Base-by-base conservation (phyloP, 345 rosid species). In the Anacardium occidentale region DNA sequence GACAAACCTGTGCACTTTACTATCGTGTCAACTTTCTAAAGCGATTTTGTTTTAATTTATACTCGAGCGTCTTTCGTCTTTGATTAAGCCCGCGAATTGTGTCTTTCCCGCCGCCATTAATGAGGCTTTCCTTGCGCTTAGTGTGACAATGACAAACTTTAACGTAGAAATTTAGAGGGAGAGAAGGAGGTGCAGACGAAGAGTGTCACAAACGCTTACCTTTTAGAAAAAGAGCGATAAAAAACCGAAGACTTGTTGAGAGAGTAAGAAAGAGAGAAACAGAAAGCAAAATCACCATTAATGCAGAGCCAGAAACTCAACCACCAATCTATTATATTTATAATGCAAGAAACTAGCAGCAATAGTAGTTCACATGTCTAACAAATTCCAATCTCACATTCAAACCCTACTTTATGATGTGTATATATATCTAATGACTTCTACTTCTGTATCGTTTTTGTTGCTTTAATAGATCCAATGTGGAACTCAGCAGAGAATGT, bases 401-500 rank as follows among this genome's bases (percentile, higher is more conserved):
- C 62, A 7, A 17, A 13, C 65, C 18, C 58, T 15, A 6, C 32
- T 22, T n/a, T 34, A 55, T 7, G 21, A n/a, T 7, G 4, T n/a
- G 24, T 18, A 17, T 32, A 37, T 37, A 37, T 37, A 37, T 0
- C 7, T 68, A 63, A 52, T 47, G 45, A 21, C 37, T 47, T 22
- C 32, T 18, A 58, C 48, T 64, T 25, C 11, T 40, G 14, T 61
- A 13, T 73, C 55, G 20, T 34, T 45, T 68, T 13, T 66, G 66
- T 29, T 3, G 40, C 50, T 22, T 20, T 22, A 55, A 11, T 58
- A 70, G 84, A 79, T 80, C 82, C 25, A 61, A 80, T 94, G 98
- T 94, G 98, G 98, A 92, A 83, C 76, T 83, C 97, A 72, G 86
- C 85, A 77, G 95, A 90, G 83, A 90, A 86, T 64, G 86, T 79